phyloP scores from a whole-genome alignment of 2,329 filamentous ascomycete genomes.

The Fusarium gaditjirri region DNA sequence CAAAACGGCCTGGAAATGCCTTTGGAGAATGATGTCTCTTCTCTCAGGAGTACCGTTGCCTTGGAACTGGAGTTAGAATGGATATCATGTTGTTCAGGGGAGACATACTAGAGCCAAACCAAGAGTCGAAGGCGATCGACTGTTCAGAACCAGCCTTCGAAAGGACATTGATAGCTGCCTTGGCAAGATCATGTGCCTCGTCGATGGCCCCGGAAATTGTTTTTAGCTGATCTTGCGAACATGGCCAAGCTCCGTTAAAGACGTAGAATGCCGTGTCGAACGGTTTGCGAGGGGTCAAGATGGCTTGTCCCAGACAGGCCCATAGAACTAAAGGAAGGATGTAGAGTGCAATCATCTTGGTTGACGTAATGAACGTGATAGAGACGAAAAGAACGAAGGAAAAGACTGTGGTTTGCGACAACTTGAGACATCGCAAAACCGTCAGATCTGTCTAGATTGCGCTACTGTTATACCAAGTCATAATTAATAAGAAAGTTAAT shows the following conservation, averaged over 20 bases:
- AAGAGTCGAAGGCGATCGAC: neutral
- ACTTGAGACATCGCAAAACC: neutral
- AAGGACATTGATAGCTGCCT: neutral
- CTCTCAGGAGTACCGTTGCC: neutral
- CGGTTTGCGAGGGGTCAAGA: neutral
- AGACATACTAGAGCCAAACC: neutral
- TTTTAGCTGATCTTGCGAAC: neutral
- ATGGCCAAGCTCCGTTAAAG: neutral
- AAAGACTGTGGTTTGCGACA: neutral
- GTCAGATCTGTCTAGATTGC: accelerated
- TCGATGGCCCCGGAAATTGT: neutral
- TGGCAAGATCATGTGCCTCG: neutral
- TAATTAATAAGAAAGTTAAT: neutral
- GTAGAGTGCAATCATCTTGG: neutral
- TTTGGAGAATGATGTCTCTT: neutral
- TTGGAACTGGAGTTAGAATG: accelerated
- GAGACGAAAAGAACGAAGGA: neutral
- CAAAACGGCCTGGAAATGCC: neutral
- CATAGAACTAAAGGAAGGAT: neutral
- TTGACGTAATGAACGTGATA: neutral
- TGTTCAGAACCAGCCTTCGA: neutral
- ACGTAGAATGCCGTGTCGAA: neutral
- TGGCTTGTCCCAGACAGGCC: neutral
- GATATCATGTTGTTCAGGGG: neutral
- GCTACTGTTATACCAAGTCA: neutral